phyloP scores from a whole-genome alignment of 2,329 filamentous ascomycete species.

The Karstenula rhodostoma region DNA sequence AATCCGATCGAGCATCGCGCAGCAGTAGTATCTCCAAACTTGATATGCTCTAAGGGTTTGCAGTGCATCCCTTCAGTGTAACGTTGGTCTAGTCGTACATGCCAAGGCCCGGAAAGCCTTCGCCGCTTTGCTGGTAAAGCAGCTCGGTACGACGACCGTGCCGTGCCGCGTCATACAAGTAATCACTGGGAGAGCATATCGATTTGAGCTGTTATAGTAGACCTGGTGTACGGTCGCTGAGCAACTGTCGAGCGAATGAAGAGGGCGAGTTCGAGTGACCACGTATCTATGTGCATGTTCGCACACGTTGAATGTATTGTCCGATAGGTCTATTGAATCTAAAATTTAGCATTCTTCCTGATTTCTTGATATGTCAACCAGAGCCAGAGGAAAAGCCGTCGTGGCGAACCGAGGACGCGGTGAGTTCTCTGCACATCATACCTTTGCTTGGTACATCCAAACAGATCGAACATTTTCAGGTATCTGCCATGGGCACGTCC shows the following conservation, averaged over 20 bases:
- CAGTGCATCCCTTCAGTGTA: not conserved
- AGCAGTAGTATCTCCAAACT: not conserved
- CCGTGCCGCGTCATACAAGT: not conserved
- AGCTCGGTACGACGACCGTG: not conserved
- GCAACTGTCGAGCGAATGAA: not conserved
- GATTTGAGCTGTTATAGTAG: not conserved
- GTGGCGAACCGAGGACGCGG: not conserved
- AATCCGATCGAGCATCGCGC: not conserved
- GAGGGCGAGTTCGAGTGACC: not conserved
- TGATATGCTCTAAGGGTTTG: not conserved
- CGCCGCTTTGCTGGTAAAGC: not conserved
- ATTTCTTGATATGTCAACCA: not conserved
- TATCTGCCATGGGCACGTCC: conserved; percentile 21
- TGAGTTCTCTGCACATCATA: not conserved
- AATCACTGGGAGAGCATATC: not conserved
- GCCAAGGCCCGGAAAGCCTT: not conserved
- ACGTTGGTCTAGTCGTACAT: not conserved
- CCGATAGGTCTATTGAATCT: not conserved
- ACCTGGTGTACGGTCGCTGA: not conserved
- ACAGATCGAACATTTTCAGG: not conserved
- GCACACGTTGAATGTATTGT: not conserved
- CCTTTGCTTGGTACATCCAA: not conserved
- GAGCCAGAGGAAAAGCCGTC: not conserved
- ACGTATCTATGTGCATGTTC: not conserved
- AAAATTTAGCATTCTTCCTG: not conserved